Evolutionary conservation across 208 protist species (phyloP).

Genomic region (Trypanosoma lewisi): DNA sequence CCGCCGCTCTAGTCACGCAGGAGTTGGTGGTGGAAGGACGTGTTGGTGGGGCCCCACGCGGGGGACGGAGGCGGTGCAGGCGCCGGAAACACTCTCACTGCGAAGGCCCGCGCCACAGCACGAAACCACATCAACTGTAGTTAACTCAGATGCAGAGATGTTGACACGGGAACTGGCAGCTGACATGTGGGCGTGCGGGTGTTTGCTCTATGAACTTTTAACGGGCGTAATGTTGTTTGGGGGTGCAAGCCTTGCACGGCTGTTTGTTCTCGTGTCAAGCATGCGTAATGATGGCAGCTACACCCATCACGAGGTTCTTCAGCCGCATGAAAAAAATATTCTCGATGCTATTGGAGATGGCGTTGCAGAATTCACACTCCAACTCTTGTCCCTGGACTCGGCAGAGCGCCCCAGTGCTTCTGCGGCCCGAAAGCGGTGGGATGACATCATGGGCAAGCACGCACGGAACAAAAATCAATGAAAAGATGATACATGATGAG

Average conservation of each 20-base stretch:
- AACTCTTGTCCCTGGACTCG: constrained; percentile 59
- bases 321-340: constrained; percentile 36
- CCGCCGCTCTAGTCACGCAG: constrained; percentile 45
- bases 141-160: too few species aligned
- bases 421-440: constrained; percentile 59
- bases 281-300: not conserved
- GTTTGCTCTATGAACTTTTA: constrained; percentile 81
- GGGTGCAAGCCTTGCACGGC: constrained; percentile 52
- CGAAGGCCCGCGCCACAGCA: not conserved
- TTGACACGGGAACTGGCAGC: constrained; percentile 50
- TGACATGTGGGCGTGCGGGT: constrained; percentile 84
- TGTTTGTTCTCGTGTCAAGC: constrained; percentile 33
- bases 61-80: constrained; percentile 83
- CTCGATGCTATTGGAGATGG: constrained; percentile 35
- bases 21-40: constrained; percentile 29
- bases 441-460: constrained; percentile 36
- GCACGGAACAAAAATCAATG: too few species aligned
- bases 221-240: constrained; percentile 82
- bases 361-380: constrained; percentile 54
- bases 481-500: too few species aligned
- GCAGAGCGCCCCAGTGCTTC: constrained; percentile 56
- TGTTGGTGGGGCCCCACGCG: constrained; percentile 48
- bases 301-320: constrained; percentile 12
- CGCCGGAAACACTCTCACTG: constrained; percentile 55
- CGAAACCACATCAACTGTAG: too few species aligned